Evolutionary conservation across 2,329 filamentous ascomycete genomes (phyloP).

Genomic region (Colletotrichum kahawae): DNA sequence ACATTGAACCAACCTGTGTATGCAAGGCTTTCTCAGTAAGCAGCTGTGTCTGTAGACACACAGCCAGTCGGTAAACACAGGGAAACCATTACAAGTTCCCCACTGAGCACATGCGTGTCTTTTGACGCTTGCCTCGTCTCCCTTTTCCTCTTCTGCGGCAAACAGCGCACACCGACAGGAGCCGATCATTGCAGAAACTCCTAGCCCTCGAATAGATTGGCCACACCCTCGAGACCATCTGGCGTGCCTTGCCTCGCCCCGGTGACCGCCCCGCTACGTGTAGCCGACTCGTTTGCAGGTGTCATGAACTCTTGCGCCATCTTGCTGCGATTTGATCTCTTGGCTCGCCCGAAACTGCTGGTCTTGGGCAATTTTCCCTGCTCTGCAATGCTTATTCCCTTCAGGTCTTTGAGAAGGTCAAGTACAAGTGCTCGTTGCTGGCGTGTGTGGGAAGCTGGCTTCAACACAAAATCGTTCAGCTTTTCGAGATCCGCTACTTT

Average conservation of each 20-base stretch:
- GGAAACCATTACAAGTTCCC: neutral
- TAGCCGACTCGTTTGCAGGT: constrained; percentile 32
- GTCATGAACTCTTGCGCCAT: constrained; percentile 73
- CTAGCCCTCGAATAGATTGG: constrained; percentile 52
- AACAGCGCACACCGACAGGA: neutral
- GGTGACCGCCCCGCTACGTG: constrained; percentile 29
- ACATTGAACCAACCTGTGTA: neutral
- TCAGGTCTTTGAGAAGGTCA: constrained; percentile 82
- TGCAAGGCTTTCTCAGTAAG: neutral
- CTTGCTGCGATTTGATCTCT: constrained; percentile 55
- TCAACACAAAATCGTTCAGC: constrained; percentile 65
- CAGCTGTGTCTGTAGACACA: neutral
- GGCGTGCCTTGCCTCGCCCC: constrained; percentile 44
- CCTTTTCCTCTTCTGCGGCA: neutral
- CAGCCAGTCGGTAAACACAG: neutral
- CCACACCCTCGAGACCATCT: constrained; percentile 60
- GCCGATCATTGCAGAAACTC: neutral
- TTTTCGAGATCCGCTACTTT: constrained; percentile 69
- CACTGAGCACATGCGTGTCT: neutral
- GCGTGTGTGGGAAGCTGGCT: constrained; percentile 66
- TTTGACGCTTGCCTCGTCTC: neutral
- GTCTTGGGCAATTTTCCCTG: constrained; percentile 80
- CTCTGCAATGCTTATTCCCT: constrained; percentile 92
- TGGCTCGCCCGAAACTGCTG: constrained; percentile 43
- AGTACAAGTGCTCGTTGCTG: constrained; percentile 83